Evolutionary conservation across 2,329 filamentous ascomycete species (phyloP).

Genomic region (Colletotrichum sp.): DNA sequence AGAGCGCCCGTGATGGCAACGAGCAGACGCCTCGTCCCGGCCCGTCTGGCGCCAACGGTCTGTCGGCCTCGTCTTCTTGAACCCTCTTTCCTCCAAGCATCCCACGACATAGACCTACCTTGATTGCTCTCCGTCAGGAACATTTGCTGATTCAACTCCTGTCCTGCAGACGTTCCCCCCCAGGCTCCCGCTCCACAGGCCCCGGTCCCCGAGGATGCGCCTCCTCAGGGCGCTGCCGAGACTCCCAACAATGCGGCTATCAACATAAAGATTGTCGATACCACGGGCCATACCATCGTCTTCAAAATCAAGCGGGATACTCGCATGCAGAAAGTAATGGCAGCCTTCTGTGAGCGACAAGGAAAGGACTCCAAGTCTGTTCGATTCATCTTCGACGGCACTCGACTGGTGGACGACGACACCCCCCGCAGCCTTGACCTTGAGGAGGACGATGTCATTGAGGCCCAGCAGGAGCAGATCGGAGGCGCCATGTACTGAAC

Average conservation of each 20-base stretch:
- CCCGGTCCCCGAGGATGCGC: neutral
- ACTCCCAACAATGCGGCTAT: neutral
- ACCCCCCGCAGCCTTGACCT: neutral
- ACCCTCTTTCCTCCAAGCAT: neutral
- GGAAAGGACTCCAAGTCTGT: neutral
- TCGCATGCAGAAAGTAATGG: neutral
- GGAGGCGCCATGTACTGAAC: neutral
- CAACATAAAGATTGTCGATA: neutral
- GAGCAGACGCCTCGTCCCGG: neutral
- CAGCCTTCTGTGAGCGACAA: neutral
- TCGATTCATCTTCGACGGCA: neutral
- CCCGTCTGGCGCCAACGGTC: neutral
- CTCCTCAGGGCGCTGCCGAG: neutral
- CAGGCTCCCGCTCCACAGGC: neutral
- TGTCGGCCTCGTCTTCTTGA: neutral
- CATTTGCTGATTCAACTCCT: neutral
- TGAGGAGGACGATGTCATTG: neutral
- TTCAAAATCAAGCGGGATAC: neutral
- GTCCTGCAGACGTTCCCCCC: neutral
- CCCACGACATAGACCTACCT: neutral
- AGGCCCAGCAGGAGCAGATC: neutral
- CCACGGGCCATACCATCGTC: neutral
- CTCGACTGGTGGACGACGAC: neutral
- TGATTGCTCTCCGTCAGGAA: neutral
- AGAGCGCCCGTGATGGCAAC: neutral